These are phyloP conservation scores for Leccinum solheimii DNA, from an alignment of 1,284 basidiomycete genomes.

Conservation along the genomic window DNA sequence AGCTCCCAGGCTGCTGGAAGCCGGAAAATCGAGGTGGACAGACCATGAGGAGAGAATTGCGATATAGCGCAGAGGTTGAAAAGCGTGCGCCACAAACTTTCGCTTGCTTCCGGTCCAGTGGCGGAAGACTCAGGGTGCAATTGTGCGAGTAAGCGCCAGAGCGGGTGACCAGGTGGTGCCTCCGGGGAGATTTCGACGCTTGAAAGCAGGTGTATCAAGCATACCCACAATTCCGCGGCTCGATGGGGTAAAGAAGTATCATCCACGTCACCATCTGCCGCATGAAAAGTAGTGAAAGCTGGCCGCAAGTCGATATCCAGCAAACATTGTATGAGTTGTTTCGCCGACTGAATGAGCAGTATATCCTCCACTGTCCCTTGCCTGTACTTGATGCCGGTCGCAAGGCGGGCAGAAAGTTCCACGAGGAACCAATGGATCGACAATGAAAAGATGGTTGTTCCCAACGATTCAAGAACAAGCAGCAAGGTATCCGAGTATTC, in stretches of 20 bases:
- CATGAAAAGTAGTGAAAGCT: conserved; percentile 44
- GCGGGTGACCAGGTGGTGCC: conserved; percentile 35
- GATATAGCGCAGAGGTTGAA: conserved; percentile 75
- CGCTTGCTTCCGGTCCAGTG: conserved; percentile 56
- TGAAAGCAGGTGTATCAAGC: conserved; percentile 59
- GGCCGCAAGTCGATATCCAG: conserved; percentile 54
- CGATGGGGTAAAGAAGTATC: conserved; percentile 34
- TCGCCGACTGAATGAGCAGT: conserved; percentile 26
- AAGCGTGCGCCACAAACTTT: conserved; percentile 71
- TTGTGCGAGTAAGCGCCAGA: conserved; percentile 49
- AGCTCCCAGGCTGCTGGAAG: conserved; percentile 71
- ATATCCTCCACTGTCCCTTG: conserved; percentile 32
- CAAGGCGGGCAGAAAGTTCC: conserved; percentile 52
- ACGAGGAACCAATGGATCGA: conserved; percentile 60
- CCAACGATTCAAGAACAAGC: conserved; percentile 39
- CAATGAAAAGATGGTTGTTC: conserved; percentile 42
- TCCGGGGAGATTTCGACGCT: conserved; percentile 18
- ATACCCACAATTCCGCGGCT: conserved; percentile 75
- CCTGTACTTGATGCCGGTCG: conserved; percentile 26
- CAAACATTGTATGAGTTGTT: conserved; percentile 50
- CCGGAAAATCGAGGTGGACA: conserved; percentile 46
- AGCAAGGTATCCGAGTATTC: conserved; percentile 44
- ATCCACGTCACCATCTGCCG: conserved; percentile 39
- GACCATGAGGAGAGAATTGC: conserved; percentile 75
- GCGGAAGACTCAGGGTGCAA: conserved; percentile 34